A percentile compares a stretch with the other conserved stretches of the same genome.
Evolutionary conservation across 2,329 filamentous ascomycete species (phyloP).

Genomic region (Talaromyces sp.): DNA sequence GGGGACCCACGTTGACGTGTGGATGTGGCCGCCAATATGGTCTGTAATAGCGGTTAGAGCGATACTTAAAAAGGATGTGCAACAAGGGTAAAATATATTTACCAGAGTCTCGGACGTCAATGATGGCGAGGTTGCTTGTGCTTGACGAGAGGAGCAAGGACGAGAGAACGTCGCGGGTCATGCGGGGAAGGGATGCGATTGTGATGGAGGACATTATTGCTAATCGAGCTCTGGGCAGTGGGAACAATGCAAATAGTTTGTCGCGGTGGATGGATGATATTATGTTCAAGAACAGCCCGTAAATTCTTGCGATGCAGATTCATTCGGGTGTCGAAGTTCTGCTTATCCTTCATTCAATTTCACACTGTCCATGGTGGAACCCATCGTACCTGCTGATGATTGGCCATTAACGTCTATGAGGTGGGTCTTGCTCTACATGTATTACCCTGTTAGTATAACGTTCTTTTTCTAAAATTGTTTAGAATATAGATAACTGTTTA

Average conservation of each 20-base stretch:
- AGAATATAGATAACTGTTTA: too few relatives aligned
- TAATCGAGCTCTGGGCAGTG: neutral
- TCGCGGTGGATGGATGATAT: neutral
- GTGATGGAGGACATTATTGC: conserved; percentile 50
- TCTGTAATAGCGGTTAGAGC: conserved; percentile 48
- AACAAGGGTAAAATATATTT: conserved; percentile 2
- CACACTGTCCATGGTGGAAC: neutral
- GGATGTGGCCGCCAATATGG: conserved; percentile 86
- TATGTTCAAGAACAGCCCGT: neutral
- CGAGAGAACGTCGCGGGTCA: conserved; percentile 66
- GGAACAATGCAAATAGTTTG: neutral
- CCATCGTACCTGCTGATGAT: neutral
- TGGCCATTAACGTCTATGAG: neutral
- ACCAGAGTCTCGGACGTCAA: conserved; percentile 88
- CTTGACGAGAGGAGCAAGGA: conserved; percentile 55
- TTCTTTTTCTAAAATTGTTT: too few relatives aligned
- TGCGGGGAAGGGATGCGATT: conserved; percentile 60
- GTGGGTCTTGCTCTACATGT: too few relatives aligned
- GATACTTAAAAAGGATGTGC: neutral
- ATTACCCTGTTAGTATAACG: too few relatives aligned
- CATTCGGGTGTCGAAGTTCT: neutral
- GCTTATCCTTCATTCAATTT: too few relatives aligned
- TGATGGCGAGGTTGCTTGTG: conserved; percentile 58
- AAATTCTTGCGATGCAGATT: neutral
- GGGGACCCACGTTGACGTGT: conserved; percentile 70